Conservation (phyloP, 2,329 filamentous ascomycete species). For the Nemania serpens region DNA sequence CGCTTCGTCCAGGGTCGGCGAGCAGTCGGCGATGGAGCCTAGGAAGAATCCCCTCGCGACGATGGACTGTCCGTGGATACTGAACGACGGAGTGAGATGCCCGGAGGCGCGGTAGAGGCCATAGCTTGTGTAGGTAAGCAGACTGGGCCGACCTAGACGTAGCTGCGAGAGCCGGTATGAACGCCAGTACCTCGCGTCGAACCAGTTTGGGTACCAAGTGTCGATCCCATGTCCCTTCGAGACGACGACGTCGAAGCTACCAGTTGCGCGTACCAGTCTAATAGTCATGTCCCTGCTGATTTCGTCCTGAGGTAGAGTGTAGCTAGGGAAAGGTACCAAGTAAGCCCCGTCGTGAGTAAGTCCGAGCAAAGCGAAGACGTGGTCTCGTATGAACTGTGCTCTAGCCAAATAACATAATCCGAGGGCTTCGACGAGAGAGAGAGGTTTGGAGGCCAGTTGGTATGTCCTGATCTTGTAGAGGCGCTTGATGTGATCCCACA, state of each 20-base stretch:
- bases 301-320: conserved; percentile 17
- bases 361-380: conserved; percentile 25
- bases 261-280: conserved; percentile 22
- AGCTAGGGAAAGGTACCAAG: conserved; percentile 25
- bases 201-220: conserved; percentile 29
- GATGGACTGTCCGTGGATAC: conserved; percentile 8
- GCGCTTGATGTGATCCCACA: conserved; percentile 19
- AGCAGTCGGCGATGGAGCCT: conserved; percentile 18
- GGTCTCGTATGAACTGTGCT: conserved; percentile 19
- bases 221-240: conserved; percentile 11
- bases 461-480: conserved; percentile 23
- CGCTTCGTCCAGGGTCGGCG: conserved; percentile 22
- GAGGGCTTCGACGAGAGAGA: conserved; percentile 26
- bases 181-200: conserved; percentile 22
- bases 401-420: conserved; percentile 21
- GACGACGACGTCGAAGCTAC: conserved; percentile 22
- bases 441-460: conserved; percentile 19
- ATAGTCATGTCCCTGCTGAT: conserved; percentile 26
- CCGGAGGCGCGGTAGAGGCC: conserved; percentile 20
- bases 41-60: conserved; percentile 19
- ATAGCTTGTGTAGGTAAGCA: conserved; percentile 23
- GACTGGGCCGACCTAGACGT: conserved; percentile 1
- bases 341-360: conserved; percentile 24
- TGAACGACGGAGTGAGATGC: conserved; percentile 12
- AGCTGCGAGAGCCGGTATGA: conserved; percentile 12